A percentile compares a stretch with the other conserved stretches of the same genome.
These are phyloP conservation scores for Pelargonium exstipulatum DNA, from an alignment of 441 rosid species.

Conservation along the genomic window DNA sequence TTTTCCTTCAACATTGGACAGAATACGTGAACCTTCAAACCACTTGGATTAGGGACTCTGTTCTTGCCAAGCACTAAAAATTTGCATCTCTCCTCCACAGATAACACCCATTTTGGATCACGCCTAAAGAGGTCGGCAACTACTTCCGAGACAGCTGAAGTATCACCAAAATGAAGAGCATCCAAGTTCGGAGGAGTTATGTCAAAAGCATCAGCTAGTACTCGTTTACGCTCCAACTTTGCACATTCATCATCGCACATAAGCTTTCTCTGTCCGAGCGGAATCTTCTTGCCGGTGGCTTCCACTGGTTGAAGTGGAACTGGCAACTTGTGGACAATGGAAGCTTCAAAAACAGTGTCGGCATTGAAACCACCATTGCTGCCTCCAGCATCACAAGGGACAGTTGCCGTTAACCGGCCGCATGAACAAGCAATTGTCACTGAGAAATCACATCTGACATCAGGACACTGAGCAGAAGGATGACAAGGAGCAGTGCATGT, in stretches of 20 bases:
- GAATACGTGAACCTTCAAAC: constrained; percentile 82
- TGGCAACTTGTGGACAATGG: constrained; percentile 65
- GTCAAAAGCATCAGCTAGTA: constrained; percentile 96
- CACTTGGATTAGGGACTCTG: constrained; percentile 44
- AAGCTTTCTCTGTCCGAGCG: constrained; percentile 91
- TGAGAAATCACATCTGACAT: constrained; percentile 69
- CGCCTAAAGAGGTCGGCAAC: constrained; percentile 77
- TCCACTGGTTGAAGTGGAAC: constrained; percentile 72
- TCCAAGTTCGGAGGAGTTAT: constrained; percentile 70
- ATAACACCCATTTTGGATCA: constrained; percentile 87
- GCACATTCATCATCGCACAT: constrained; percentile 86
- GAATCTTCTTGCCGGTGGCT: constrained; percentile 45
- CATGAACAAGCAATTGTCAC: constrained; percentile 83
- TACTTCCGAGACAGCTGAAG: constrained; percentile 58
- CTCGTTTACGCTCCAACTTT: constrained; percentile 80
- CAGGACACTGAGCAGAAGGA: constrained; percentile 80
- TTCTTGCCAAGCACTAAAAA: constrained; percentile 80
- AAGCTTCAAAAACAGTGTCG: constrained; percentile 63
- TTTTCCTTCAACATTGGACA: constrained; percentile 95
- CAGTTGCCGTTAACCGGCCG: constrained; percentile 65
- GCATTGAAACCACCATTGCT: constrained; percentile 32
- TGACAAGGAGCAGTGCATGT: constrained; percentile 79
- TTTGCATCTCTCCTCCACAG: constrained; percentile 95
- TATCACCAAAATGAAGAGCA: constrained; percentile 88
- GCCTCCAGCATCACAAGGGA: constrained; percentile 95